Base-by-base conservation (phyloP, 257 asterid species). In the Ballota nigra region DNA sequence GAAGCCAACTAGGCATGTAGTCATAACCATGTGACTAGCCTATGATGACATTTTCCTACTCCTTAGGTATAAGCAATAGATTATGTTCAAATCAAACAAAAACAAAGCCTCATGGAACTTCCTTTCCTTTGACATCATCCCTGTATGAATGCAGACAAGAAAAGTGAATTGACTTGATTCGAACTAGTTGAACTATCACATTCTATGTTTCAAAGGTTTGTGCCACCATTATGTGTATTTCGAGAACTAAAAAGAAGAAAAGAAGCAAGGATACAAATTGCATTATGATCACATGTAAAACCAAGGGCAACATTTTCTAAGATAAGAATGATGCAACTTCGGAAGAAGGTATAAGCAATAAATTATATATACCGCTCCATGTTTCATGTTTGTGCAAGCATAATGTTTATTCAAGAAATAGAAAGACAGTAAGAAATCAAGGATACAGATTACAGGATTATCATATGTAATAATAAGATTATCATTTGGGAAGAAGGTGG, bases 21-120 rank as follows among this genome's bases (percentile, higher is more conserved):
- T 58, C 74, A 66, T 66, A 20, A 63, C 29, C 69, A 66, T 31
- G 63, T 29, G 10, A 36, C 65, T 24, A 24, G 67, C 20, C 15
- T 20, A 36, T 57, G 26, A 51, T 26, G 6, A 19, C 26, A 22
- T 26, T 26, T 69, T 60, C 72, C 18, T 45, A 6, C 47, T 13
- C 7, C 38, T 64, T 71, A 20, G 29, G 29, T 47, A 47, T 47
- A 47, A 47, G 60, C 28, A 19, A 15, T 19, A 8, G 22, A 47
- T 47, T 53, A 53, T 22, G 3, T 68, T 66, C 66, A 20, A 24
- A 72, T 60, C 12, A 36, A 43, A 43, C 13, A 45, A 47, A n/a
- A 5, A 16, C 13, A n/a, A 45, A n/a, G 1, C n/a, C n/a, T 45
- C 53, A n/a, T 47, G 55, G 9, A 4, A 47, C 75, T 31, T 64